A percentile compares a stretch with the other conserved stretches of the same genome.
phyloP scores from a whole-genome alignment of 345 rosid species.

The Toxicodendron radicans region DNA sequence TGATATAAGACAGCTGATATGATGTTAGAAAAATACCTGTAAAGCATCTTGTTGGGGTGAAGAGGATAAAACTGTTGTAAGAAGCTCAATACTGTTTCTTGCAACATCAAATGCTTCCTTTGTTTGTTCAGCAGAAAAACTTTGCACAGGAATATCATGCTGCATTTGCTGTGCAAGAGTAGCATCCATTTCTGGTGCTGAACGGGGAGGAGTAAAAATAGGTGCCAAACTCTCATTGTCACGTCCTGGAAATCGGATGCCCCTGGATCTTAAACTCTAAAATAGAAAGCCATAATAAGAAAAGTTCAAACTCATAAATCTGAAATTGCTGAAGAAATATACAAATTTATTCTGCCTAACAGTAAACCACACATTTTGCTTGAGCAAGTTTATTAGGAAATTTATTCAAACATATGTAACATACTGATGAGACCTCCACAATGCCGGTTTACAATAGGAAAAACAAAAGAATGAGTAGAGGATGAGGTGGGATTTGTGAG shows the following conservation, averaged over 20 bases:
- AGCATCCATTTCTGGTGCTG: conserved; percentile 58
- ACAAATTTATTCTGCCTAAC: conserved; percentile 1
- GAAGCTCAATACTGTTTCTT: conserved; percentile 86
- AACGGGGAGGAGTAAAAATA: conserved; percentile 86
- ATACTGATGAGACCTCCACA: no score
- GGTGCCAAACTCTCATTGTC: conserved; percentile 95
- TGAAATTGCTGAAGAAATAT: background rate
- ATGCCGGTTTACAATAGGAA: no score
- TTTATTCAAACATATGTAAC: conserved; percentile 10
- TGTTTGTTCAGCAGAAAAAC: conserved; percentile 75
- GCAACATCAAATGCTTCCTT: conserved; percentile 95
- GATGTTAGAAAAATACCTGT: conserved; percentile 46
- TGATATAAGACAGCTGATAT: background rate
- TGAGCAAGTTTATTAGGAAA: background rate
- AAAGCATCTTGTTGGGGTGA: conserved; percentile 79
- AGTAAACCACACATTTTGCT: background rate
- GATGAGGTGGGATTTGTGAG: no score
- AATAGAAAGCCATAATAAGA: conserved; percentile 16
- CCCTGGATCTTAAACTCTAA: conserved; percentile 86
- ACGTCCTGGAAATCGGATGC: conserved; percentile 94
- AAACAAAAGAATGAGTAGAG: no score
- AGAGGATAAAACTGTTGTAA: conserved; percentile 72
- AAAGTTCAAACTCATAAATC: conserved; percentile 15
- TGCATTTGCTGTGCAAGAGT: conserved; percentile 52
- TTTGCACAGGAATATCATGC: conserved; percentile 54